Conservation (phyloP, 2,329 filamentous ascomycete species). For the Fusarium sp. region DNA sequence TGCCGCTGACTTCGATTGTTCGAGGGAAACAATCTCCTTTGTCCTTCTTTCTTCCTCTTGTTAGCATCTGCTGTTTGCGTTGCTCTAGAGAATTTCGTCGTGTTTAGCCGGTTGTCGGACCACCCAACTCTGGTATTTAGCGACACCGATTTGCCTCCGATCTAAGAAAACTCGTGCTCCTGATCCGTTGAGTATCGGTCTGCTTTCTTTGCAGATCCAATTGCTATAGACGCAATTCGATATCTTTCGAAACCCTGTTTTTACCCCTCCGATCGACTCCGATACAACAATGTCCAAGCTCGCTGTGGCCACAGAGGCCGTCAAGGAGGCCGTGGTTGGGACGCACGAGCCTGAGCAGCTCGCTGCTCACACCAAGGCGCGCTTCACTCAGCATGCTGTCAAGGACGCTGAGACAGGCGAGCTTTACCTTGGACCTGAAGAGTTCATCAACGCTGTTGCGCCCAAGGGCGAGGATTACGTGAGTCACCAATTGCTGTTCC, state of each 20-base stretch:
- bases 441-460: constrained; percentile 93
- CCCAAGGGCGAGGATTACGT: constrained; percentile 92
- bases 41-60: constrained; percentile 23
- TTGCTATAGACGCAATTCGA: constrained; percentile 35
- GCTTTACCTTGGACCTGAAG: constrained; percentile 83
- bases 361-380: constrained; percentile 81
- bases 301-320: constrained; percentile 73
- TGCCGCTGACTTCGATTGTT: constrained; percentile 36
- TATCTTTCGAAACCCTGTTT: constrained; percentile 26
- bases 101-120: constrained; percentile 41
- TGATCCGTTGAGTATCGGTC: constrained; percentile 31
- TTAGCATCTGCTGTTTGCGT: constrained; percentile 28
- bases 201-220: constrained; percentile 30
- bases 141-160: constrained; percentile 23
- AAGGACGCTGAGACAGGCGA: constrained; percentile 84
- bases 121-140: constrained; percentile 29
- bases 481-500: constrained; percentile 60
- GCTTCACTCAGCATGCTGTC: constrained; percentile 82
- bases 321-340: constrained; percentile 87
- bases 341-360: constrained; percentile 70
- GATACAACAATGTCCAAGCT: constrained; percentile 57
- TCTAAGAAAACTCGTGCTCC: constrained; percentile 16
- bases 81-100: constrained; percentile 29
- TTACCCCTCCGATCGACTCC: constrained; percentile 40
- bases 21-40: constrained; percentile 25